Percentiles rank a stretch among this genome's conserved stretches.
Conservation (phyloP, 2,329 filamentous ascomycete genomes). For the Nemania sp. region DNA sequence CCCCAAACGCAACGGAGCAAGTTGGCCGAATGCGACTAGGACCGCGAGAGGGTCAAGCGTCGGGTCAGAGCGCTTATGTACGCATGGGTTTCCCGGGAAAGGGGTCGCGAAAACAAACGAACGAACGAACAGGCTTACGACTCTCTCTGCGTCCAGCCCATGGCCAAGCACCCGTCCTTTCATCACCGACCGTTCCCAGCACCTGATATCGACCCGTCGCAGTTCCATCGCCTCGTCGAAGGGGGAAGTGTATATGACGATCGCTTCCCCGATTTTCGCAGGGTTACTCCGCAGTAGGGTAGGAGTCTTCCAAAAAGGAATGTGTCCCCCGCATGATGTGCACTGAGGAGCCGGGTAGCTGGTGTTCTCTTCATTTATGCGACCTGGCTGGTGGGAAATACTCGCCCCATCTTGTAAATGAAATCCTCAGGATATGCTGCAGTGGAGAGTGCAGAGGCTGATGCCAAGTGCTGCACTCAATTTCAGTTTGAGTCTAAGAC, state of each 20-base stretch:
- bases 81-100: conserved; percentile 5
- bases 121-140: background rate
- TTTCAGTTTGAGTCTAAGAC: conserved; percentile 26
- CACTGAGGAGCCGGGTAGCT: conserved; percentile 27
- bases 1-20: conserved; percentile 43
- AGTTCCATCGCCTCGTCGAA: conserved; percentile 7
- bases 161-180: background rate
- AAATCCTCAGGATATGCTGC: conserved; percentile 4
- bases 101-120: background rate
- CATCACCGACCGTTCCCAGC: conserved; percentile 8
- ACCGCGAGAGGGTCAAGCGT: conserved; percentile 18
- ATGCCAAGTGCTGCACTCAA: conserved; percentile 37
- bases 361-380: conserved; percentile 33
- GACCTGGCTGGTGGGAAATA: conserved; percentile 40
- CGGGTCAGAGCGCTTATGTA: conserved; percentile 23
- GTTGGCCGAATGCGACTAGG: conserved; percentile 43
- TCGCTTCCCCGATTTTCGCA: conserved; percentile 36
- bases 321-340: conserved; percentile 28
- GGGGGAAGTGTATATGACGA: conserved; percentile 25
- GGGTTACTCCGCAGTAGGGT: conserved; percentile 45
- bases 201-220: background rate
- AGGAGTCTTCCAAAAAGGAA: conserved; percentile 24
- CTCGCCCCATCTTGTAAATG: conserved; percentile 19
- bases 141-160: background rate
- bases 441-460: conserved; percentile 31